Evolutionary conservation across 257 asterid genomes (phyloP), one percentile per base, ranked within the genome.

Genomic region (Solanum stenotomum): DNA sequence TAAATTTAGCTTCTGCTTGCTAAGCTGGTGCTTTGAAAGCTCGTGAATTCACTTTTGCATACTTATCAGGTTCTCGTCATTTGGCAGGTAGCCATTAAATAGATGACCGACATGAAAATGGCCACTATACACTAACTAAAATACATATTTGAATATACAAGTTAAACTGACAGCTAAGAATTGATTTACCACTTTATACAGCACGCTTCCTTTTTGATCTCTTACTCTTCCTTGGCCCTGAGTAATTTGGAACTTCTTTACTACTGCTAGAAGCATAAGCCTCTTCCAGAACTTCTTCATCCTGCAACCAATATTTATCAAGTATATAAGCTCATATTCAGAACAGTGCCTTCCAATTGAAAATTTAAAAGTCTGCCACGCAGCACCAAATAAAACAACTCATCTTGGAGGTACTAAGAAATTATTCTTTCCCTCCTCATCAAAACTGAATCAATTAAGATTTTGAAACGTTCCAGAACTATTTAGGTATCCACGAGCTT

Each of bases 201-300:
- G 95, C 90, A 70, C 99, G 98, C 96, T 95, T 95, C 89, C 93
- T 87, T 93, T 94, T 96, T 85, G 99, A 94, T 76, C 99, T 91
- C 91, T 96, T 96, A 90, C 98, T 94, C 93, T 91, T 96, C 93
- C 94, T 93, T 33, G 98, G 98, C 56, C 91, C 95, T 29, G 98
- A 87, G 52, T 87, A 89, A 52, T 87, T 88, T 29, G 98, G 96
- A 88, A 90, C 91, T 88, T 91, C 90, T 91, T 96, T 96, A 76
- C 87, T 87, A 87, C 88, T 91, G 89, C 93, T 91, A 44, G 99
- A 94, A 65, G 93, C 92, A 86, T 91, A 94, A 52, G 96, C 97
- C 94, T 93, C 98, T 91, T 94, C 98, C 31, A 93, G 94, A 91
- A 89, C 90, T 87, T 91, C 96, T 89, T 92, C 89, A 46, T 90